Conservation (phyloP, 495 filamentous ascomycete species). For the Podospora didyma region DNA sequence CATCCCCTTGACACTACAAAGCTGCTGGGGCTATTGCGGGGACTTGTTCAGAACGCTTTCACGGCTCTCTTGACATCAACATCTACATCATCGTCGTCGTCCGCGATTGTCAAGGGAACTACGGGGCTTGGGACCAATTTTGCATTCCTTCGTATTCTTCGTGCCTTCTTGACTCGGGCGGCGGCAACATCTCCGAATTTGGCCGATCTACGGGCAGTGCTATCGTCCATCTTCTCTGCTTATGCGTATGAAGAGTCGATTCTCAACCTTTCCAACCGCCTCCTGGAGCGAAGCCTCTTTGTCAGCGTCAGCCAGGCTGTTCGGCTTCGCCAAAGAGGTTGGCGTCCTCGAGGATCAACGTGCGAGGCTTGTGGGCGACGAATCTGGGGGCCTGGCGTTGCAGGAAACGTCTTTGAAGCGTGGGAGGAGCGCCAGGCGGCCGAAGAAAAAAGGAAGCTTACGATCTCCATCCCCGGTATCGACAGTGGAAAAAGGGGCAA, state of each 20-base stretch:
- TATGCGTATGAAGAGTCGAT: conserved; percentile 92
- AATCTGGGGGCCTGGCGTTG: conserved; percentile 86
- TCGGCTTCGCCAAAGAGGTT: conserved; percentile 75
- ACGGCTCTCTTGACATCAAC: conserved; percentile 79
- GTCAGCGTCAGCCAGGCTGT: conserved; percentile 73
- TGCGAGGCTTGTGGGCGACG: conserved; percentile 82
- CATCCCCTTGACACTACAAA: conserved; percentile 44
- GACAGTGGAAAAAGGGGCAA: conserved; percentile 31
- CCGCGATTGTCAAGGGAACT: conserved; percentile 5
- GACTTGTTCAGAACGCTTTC: conserved; percentile 83
- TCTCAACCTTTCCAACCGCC: conserved; percentile 73
- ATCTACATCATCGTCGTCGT: conserved; percentile 31
- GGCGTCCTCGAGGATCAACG: conserved; percentile 78
- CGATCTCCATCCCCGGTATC: neutral
- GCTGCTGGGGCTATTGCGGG: conserved; percentile 61
- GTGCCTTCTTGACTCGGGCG: conserved; percentile 83
- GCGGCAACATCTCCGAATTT: conserved; percentile 78
- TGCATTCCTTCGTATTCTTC: conserved; percentile 84
- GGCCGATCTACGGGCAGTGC: conserved; percentile 77
- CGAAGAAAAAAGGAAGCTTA: conserved; percentile 32
- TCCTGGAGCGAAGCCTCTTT: conserved; percentile 88
- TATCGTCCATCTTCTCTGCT: conserved; percentile 86
- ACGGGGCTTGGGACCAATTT: conserved; percentile 49
- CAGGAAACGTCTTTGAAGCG: conserved; percentile 70
- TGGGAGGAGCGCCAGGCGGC: conserved; percentile 66